These are phyloP conservation scores for Exophiala sp. DNA, from an alignment of 2,329 filamentous ascomycete species.

Conservation along the genomic window DNA sequence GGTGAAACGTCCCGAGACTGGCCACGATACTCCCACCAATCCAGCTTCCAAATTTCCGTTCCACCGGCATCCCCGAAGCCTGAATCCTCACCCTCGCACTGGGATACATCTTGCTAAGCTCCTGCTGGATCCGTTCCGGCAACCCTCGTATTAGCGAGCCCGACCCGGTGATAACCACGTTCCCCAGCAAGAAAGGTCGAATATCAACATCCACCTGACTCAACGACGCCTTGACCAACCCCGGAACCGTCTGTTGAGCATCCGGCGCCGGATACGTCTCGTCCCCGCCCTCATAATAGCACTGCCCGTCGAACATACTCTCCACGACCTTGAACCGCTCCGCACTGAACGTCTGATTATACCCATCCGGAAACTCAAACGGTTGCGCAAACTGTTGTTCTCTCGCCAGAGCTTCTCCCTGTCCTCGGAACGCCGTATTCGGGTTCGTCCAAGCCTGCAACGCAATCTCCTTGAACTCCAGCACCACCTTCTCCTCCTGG, in stretches of 20 bases:
- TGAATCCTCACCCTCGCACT: conserved; percentile 84
- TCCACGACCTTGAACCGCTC: conserved; percentile 85
- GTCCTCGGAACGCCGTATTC: conserved; percentile 23
- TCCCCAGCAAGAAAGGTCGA: conserved; percentile 74
- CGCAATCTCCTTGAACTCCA: conserved; percentile 96
- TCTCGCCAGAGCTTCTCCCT: conserved; percentile 55
- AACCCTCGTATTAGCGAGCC: conserved; percentile 85
- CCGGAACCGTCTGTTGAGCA: conserved; percentile 75
- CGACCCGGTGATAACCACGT: conserved; percentile 90
- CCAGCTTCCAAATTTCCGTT: conserved; percentile 91
- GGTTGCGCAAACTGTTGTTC: conserved; percentile 71
- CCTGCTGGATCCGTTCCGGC: conserved; percentile 81
- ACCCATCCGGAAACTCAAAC: conserved; percentile 96
- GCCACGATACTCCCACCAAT: conserved; percentile 94
- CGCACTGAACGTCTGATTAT: conserved; percentile 88
- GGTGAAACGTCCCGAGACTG: conserved; percentile 94
- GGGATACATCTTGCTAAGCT: conserved; percentile 77
- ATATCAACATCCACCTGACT: conserved; percentile 84
- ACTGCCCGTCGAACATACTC: conserved; percentile 83
- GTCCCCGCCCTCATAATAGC: conserved; percentile 57
- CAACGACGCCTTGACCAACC: conserved; percentile 74
- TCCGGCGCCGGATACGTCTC: conserved; percentile 49
- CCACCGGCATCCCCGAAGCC: conserved; percentile 78
- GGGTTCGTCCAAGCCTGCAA: conserved; percentile 78
- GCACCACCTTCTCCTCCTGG: conserved; percentile 88